Conservation (phyloP, 495 filamentous ascomycete species). For the Penicillium soppii region DNA sequence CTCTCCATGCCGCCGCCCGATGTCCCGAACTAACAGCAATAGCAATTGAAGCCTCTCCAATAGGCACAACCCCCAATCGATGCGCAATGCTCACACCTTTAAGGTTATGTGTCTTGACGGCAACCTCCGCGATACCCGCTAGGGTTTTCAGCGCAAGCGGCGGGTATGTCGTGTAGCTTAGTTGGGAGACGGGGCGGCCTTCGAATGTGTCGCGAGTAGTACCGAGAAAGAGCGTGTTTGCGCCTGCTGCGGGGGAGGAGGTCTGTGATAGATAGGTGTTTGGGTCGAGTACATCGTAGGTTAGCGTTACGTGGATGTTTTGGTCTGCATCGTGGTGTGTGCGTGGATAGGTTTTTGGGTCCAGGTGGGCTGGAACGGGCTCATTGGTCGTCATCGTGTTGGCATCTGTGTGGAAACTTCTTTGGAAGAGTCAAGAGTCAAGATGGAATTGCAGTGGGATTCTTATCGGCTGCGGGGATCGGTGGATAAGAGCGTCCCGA, state of each 20-base stretch:
- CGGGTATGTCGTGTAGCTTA: slow-evolving; percentile 81
- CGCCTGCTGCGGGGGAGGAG: slow-evolving; percentile 77
- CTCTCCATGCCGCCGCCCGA: slow-evolving; percentile 84
- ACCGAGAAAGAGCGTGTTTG: slow-evolving; percentile 83
- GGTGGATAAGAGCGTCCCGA: slow-evolving; percentile 20
- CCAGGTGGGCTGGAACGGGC: slow-evolving; percentile 31
- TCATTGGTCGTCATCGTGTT: slow-evolving; percentile 18
- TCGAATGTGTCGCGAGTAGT: slow-evolving; percentile 87
- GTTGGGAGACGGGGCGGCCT: slow-evolving; percentile 67
- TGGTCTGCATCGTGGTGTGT: slow-evolving; percentile 22
- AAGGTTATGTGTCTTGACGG: slow-evolving; percentile 60
- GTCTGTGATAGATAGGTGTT: slow-evolving; percentile 62
- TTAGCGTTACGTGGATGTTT: slow-evolving; percentile 50
- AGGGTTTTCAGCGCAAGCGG: slow-evolving; percentile 77
- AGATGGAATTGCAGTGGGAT: not conserved
- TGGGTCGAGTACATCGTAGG: slow-evolving; percentile 60
- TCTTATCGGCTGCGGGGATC: slow-evolving; percentile 28
- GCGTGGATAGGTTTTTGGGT: slow-evolving; percentile 45
- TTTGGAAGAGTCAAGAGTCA: not conserved
- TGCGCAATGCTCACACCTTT: slow-evolving; percentile 77
- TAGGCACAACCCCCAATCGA: slow-evolving; percentile 80
- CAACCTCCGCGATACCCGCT: slow-evolving; percentile 58
- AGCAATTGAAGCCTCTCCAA: slow-evolving; percentile 88
- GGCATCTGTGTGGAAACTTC: not conserved
- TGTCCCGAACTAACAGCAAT: slow-evolving; percentile 86